These are phyloP conservation scores for Boletellus ananas DNA, from an alignment of 768 basidiomycete species.

Conservation along the genomic window DNA sequence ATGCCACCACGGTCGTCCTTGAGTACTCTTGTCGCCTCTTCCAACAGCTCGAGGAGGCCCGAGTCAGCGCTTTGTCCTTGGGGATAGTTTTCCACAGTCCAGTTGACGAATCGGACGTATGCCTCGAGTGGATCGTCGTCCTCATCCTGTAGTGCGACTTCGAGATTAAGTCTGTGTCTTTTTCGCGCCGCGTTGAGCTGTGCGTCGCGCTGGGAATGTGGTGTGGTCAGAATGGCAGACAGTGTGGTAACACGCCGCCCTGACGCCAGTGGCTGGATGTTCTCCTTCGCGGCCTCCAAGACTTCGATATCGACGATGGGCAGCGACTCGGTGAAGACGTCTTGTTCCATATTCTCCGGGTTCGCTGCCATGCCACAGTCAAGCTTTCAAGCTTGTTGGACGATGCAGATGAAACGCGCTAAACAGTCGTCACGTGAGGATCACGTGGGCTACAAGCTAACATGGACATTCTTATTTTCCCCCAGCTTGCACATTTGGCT, in stretches of 20 bases:
- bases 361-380: slow-evolving; percentile 16
- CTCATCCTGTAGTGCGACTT: slow-evolving; percentile 66
- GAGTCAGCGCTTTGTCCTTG: slow-evolving; percentile 88
- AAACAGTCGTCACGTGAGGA: slow-evolving; percentile 19
- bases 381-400: neutral
- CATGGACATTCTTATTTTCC: no score
- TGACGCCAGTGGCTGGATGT: slow-evolving; percentile 76
- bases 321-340: slow-evolving; percentile 40
- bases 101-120: slow-evolving; percentile 81
- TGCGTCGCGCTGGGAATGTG: slow-evolving; percentile 70
- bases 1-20: slow-evolving; percentile 69
- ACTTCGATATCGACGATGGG: slow-evolving; percentile 76
- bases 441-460: slow-evolving; percentile 13
- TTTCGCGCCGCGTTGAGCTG: slow-evolving; percentile 64
- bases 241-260: slow-evolving; percentile 79
- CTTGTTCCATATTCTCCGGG: slow-evolving; percentile 32
- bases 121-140: slow-evolving; percentile 84
- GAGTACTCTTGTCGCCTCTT: slow-evolving; percentile 85
- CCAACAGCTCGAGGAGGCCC: slow-evolving; percentile 86
- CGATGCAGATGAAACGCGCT: slow-evolving; percentile 6
- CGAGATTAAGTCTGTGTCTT: slow-evolving; percentile 67
- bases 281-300: slow-evolving; percentile 81
- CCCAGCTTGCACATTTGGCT: no score
- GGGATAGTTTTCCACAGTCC: slow-evolving; percentile 93
- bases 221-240: slow-evolving; percentile 69